phyloP scores from a whole-genome alignment of 345 rosid genomes.

The Raphanus sativus region DNA sequence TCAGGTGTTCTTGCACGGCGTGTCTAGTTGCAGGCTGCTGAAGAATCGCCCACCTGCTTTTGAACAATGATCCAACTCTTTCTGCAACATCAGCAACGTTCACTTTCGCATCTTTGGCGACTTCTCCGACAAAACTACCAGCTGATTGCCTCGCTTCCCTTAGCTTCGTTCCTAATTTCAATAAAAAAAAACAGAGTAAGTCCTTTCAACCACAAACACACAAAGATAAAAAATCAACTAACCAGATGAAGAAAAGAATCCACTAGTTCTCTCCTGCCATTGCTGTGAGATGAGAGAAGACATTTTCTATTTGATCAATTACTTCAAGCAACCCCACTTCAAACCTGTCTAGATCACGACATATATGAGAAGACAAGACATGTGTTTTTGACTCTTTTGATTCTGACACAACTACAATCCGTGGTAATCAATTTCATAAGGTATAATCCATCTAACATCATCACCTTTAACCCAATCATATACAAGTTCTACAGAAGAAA shows the following conservation, averaged over 20 bases:
- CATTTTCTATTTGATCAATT: conserved; percentile 45
- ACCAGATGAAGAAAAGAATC: conserved; percentile 93
- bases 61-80: conserved; percentile 67
- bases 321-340: conserved; percentile 7
- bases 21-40: conserved; percentile 90
- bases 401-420: not conserved
- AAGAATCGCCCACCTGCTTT: conserved; percentile 75
- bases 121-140: conserved; percentile 78
- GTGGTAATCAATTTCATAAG: not conserved
- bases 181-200: not conserved
- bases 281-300: conserved; percentile 70
- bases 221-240: not conserved
- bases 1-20: conserved; percentile 73
- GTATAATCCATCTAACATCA: not conserved
- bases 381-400: not conserved
- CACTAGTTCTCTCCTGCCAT: conserved; percentile 87
- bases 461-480: not conserved
- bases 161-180: conserved; percentile 68
- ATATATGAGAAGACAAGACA: not conserved
- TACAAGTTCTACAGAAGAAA: not conserved
- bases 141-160: conserved; percentile 85
- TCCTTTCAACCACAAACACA: conserved; percentile 1
- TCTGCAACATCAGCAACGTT: conserved; percentile 82
- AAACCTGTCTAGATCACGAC: conserved; percentile 11
- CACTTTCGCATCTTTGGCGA: conserved; percentile 90